Conservation (phyloP, 1,284 basidiomycete genomes). For the Neonothopanus nambi region DNA sequence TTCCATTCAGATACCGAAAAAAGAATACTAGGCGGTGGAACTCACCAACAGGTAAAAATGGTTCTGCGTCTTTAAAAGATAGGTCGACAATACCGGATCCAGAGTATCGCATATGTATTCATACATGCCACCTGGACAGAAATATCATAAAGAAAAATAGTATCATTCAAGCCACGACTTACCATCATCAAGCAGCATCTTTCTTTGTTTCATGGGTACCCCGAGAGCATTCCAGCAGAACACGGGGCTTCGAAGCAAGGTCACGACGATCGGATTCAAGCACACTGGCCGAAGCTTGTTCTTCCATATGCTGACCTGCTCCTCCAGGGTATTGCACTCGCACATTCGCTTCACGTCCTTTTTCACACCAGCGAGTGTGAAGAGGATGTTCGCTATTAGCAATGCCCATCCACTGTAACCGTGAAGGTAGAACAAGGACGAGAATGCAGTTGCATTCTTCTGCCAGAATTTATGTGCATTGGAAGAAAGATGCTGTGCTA, state of each 20-base stretch:
- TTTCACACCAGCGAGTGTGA: slow-evolving; percentile 59
- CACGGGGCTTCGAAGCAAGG: slow-evolving; percentile 59
- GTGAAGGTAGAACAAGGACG: slow-evolving; percentile 70
- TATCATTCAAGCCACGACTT: slow-evolving; percentile 16
- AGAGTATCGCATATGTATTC: slow-evolving; percentile 65
- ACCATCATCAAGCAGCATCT: slow-evolving; percentile 62
- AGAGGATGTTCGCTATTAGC: slow-evolving; percentile 63
- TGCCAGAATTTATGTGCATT: slow-evolving; percentile 81
- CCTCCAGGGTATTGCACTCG: slow-evolving; percentile 51
- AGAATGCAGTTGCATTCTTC: slow-evolving; percentile 79
- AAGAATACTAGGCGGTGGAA: slow-evolving; percentile 24
- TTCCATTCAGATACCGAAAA: neutral
- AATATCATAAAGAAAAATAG: neutral
- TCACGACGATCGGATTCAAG: slow-evolving; percentile 65
- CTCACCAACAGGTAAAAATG: slow-evolving; percentile 70
- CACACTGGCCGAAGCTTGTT: slow-evolving; percentile 63
- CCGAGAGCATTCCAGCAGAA: slow-evolving; percentile 87
- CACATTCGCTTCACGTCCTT: slow-evolving; percentile 63
- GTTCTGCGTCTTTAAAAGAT: slow-evolving; percentile 54
- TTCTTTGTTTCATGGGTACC: slow-evolving; percentile 75
- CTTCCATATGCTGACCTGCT: slow-evolving; percentile 71
- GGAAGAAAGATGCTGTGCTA: slow-evolving; percentile 76
- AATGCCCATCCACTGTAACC: slow-evolving; percentile 78
- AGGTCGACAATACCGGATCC: slow-evolving; percentile 59
- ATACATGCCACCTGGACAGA: slow-evolving; percentile 41